Evolutionary conservation across 257 asterid species (phyloP).

Genomic region (Nicotiana benthamiana): DNA sequence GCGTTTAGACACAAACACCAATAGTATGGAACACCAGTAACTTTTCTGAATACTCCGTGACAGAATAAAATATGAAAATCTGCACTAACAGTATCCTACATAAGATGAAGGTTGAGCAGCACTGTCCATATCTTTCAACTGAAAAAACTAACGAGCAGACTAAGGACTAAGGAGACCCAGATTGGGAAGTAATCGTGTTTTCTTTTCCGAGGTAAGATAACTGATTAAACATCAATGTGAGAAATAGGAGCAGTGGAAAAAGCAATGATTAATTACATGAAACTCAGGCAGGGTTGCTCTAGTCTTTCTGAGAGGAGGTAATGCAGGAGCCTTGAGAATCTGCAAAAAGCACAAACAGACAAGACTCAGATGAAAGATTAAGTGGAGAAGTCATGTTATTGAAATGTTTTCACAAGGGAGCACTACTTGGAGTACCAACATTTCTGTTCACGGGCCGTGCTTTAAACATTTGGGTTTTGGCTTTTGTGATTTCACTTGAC

Average conservation of each 20-base stretch:
- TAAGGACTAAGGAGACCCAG: not conserved
- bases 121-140: slow-evolving; percentile 49
- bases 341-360: slow-evolving; percentile 12
- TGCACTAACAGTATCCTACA: slow-evolving; percentile 19
- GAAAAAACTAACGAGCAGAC: slow-evolving; percentile 34
- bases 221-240: not conserved
- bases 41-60: not conserved
- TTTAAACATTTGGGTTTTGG: slow-evolving; percentile 23
- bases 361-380: not conserved
- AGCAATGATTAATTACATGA: slow-evolving; percentile 35
- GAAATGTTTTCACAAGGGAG: not conserved
- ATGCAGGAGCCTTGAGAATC: slow-evolving; percentile 33
- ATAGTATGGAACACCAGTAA: not conserved
- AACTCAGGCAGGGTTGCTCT: slow-evolving; percentile 32
- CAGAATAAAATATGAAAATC: not conserved
- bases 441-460: slow-evolving; percentile 45
- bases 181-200: not conserved
- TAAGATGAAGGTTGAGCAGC: slow-evolving; percentile 48
- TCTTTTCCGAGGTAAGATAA: not conserved
- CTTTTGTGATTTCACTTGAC: slow-evolving; percentile 39
- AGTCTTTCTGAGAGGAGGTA: slow-evolving; percentile 35
- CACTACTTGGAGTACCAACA: slow-evolving; percentile 33
- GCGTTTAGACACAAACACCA: not conserved
- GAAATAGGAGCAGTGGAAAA: not conserved
- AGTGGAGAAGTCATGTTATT: not conserved